These are phyloP conservation scores for Coemansia sp. DNA, from an alignment of 192 early-diverging fungal genomes.

Conservation along the genomic window DNA sequence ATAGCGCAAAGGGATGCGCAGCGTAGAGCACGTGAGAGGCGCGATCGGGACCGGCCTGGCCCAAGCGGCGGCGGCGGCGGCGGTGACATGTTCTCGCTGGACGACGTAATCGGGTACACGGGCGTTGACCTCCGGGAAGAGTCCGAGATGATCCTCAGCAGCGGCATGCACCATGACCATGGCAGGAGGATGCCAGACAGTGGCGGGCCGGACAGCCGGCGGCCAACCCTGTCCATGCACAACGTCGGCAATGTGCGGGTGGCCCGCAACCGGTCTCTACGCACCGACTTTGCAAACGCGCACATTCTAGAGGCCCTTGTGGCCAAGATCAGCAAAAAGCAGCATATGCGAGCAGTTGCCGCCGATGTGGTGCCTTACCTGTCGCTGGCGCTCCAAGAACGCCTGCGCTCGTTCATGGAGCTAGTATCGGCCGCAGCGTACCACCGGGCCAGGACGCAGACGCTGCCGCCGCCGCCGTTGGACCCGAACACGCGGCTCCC, in stretches of 20 bases:
- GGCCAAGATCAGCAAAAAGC: constrained; percentile 9
- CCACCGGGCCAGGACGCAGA: constrained; percentile 60
- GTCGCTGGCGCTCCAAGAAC: constrained; percentile 63
- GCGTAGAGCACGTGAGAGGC: constrained; percentile 20
- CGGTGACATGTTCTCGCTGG: constrained; percentile 35
- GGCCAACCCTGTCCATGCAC: constrained; percentile 2
- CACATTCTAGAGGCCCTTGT: constrained; percentile 9
- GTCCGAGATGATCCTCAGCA: constrained; percentile 54
- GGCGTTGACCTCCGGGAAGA: constrained; percentile 70
- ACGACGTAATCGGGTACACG: constrained; percentile 75
- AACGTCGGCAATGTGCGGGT: constrained; percentile 18
- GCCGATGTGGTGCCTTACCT: constrained; percentile 58
- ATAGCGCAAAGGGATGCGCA: constrained; percentile 1
- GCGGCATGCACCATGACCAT: constrained; percentile 14
- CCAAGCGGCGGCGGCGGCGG: constrained; percentile 6
- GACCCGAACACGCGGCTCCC: constrained; percentile 51
- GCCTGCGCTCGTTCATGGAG: constrained; percentile 58
- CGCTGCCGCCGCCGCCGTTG: constrained; percentile 55
- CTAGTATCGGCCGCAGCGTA: constrained; percentile 65
- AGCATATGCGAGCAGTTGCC: constrained; percentile 43
- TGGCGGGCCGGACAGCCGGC: not conserved
- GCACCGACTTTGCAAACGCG: constrained; percentile 12
- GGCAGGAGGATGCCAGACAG: not conserved
- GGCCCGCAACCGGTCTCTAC: constrained; percentile 14
- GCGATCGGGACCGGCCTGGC: constrained; percentile 26